Conservation (phyloP, 1,139 yeast species). For the Diutina ranongensis region DNA sequence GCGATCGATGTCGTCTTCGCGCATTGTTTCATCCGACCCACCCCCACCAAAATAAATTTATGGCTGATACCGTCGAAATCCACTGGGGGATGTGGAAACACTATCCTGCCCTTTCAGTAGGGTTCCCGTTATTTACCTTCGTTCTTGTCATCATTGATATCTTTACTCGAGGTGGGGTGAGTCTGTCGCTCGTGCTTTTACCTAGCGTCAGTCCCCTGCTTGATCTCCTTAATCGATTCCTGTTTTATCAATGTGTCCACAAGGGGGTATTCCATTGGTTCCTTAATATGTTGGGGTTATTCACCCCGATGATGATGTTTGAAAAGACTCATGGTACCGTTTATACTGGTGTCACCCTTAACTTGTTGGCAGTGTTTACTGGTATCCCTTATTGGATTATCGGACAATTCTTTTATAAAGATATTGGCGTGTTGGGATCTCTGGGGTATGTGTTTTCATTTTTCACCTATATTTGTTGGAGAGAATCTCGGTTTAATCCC, state of each 20-base stretch:
- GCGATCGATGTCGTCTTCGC: too few relatives aligned
- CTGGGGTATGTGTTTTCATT: conserved; percentile 73
- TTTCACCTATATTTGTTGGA: conserved; percentile 49
- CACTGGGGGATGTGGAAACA: conserved; percentile 6
- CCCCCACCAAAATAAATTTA: neutral
- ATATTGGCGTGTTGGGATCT: conserved; percentile 48
- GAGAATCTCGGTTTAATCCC: conserved; percentile 45
- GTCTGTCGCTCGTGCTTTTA: conserved; percentile 25
- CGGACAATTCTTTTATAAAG: conserved; percentile 44
- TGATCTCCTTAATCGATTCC: conserved; percentile 37
- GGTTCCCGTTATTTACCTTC: conserved; percentile 45
- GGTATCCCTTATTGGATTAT: conserved; percentile 55
- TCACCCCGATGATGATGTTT: conserved; percentile 53
- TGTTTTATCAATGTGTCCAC: conserved; percentile 72
- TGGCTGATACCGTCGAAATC: conserved; percentile 1
- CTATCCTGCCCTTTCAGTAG: conserved; percentile 55
- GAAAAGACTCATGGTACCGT: conserved; percentile 78
- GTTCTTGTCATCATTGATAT: conserved; percentile 24
- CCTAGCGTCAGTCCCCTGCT: conserved; percentile 39
- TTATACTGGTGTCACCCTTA: conserved; percentile 73
- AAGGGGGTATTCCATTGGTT: conserved; percentile 48
- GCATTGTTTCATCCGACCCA: too few relatives aligned
- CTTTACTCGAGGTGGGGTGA: conserved; percentile 12
- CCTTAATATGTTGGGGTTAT: conserved; percentile 48
- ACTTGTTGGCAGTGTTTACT: conserved; percentile 58